A percentile compares a stretch with the other conserved stretches of the same genome.
Conservation (phyloP, 2,329 filamentous ascomycete species). For the Fusarium sp. region DNA sequence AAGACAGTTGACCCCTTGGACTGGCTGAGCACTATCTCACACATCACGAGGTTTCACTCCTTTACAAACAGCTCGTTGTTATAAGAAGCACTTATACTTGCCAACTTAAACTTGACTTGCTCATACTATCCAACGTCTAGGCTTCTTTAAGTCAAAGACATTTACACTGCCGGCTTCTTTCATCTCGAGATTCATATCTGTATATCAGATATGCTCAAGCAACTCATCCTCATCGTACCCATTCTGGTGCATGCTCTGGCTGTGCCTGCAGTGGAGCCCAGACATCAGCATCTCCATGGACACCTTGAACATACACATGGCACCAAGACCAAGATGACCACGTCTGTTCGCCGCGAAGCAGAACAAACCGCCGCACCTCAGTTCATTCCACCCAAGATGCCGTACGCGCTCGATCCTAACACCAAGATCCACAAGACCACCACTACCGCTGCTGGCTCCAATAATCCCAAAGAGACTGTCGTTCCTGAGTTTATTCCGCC, state of each 20-base stretch:
- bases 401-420: slow-evolving; percentile 26
- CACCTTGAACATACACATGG: slow-evolving; percentile 33
- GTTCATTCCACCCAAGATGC: slow-evolving; percentile 31
- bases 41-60: slow-evolving; percentile 24
- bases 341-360: slow-evolving; percentile 10
- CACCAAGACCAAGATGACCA: slow-evolving; percentile 14
- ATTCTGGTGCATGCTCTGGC: slow-evolving; percentile 46
- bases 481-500: slow-evolving; percentile 34
- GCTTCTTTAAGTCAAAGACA: slow-evolving; percentile 10
- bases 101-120: neutral
- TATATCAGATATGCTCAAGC: slow-evolving; percentile 40
- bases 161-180: neutral
- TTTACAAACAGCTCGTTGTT: slow-evolving; percentile 8
- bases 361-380: slow-evolving; percentile 23
- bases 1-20: slow-evolving; percentile 14
- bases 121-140: slow-evolving; percentile 6
- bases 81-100: slow-evolving; percentile 34
- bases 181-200: neutral
- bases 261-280: slow-evolving; percentile 36
- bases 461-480: slow-evolving; percentile 3
- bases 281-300: slow-evolving; percentile 34
- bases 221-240: slow-evolving; percentile 40
- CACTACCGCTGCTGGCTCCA: neutral
- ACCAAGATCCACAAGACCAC: slow-evolving; percentile 25
- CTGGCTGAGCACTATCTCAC: slow-evolving; percentile 16